phyloP scores from a whole-genome alignment of 768 basidiomycete genomes.

The Tulasnella sp. region DNA sequence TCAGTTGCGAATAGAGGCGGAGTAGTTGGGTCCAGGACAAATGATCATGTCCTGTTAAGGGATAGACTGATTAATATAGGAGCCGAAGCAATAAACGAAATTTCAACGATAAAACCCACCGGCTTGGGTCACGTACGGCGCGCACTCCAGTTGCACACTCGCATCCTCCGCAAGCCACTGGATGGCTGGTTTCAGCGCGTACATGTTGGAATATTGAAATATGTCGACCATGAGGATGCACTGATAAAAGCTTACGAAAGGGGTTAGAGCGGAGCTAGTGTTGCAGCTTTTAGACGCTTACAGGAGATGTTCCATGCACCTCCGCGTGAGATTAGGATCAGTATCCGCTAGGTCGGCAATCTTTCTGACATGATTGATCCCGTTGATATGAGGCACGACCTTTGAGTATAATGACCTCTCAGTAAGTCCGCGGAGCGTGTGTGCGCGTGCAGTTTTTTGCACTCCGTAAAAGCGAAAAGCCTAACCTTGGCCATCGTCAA shows the following conservation, averaged over 20 bases:
- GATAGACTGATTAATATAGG: neutral
- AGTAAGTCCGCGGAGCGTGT: neutral
- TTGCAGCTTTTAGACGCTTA: conserved; percentile 36
- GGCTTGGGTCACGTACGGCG: conserved; percentile 77
- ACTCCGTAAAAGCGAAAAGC: neutral
- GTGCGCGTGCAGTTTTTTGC: conserved; percentile 8
- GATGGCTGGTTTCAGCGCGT: conserved; percentile 78
- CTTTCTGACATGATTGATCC: conserved; percentile 80
- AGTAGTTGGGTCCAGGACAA: conserved; percentile 86
- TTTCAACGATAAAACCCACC: conserved; percentile 37
- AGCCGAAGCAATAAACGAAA: neutral
- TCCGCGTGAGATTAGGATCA: conserved; percentile 70
- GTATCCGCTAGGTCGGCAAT: conserved; percentile 91
- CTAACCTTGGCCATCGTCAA: conserved; percentile 79
- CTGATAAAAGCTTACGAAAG: conserved; percentile 70
- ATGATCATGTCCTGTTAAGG: conserved; percentile 34
- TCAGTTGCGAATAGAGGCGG: conserved; percentile 76
- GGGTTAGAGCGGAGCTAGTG: neutral
- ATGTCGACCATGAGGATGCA: conserved; percentile 91
- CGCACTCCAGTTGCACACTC: conserved; percentile 85
- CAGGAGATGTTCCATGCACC: conserved; percentile 88
- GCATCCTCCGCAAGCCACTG: conserved; percentile 80
- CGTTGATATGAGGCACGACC: conserved; percentile 79
- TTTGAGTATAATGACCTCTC: conserved; percentile 27
- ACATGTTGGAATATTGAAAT: conserved; percentile 97